Evolutionary conservation across 306 rosid genomes (phyloP).

Genomic region (Prosopis cineraria): DNA sequence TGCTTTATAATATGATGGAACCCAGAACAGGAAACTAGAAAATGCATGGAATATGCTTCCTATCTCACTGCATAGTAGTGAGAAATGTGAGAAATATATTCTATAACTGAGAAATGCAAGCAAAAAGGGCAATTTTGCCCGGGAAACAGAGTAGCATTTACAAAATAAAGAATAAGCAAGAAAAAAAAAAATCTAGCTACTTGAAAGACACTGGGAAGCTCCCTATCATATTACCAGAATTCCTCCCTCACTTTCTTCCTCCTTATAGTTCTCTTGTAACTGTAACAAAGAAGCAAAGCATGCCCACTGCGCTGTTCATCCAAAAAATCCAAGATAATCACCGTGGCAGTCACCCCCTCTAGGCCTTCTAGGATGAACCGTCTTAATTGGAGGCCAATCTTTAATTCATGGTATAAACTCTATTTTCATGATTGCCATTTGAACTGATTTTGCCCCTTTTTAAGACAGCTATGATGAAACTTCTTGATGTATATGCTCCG

Average conservation of each 20-base stretch:
- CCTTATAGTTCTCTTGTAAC: neutral
- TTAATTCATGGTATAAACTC: neutral
- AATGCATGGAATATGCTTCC: neutral
- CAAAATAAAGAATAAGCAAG: neutral
- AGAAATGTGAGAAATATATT: neutral
- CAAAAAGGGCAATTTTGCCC: neutral
- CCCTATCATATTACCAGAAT: neutral
- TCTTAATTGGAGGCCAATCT: neutral
- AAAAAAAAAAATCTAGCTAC: neutral
- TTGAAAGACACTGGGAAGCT: neutral
- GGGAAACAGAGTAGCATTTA: neutral
- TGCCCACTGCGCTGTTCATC: neutral
- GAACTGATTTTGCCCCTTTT: neutral
- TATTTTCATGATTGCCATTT: neutral
- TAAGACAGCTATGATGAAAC: neutral
- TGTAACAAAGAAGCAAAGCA: neutral
- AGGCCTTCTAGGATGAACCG: neutral
- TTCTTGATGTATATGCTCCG: neutral
- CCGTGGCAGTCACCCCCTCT: neutral
- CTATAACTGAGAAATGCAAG: neutral
- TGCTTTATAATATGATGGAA: neutral
- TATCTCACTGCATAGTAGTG: neutral
- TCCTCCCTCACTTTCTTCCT: neutral
- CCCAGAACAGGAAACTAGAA: neutral
- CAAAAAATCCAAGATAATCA: neutral